phyloP scores from a whole-genome alignment of 2,329 filamentous ascomycete genomes.

The Metarhizium anisopliae region DNA sequence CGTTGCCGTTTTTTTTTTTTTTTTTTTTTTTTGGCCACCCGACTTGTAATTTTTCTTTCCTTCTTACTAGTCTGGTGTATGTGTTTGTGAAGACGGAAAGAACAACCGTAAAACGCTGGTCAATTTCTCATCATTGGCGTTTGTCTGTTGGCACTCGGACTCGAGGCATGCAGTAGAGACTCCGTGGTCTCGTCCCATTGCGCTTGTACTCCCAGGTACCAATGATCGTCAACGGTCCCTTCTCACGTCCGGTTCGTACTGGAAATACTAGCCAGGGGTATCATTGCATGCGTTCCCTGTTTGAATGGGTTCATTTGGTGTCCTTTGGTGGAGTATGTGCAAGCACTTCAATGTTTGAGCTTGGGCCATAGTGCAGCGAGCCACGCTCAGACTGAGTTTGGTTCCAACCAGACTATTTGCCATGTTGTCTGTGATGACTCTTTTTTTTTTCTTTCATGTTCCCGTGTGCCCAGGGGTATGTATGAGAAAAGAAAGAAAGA shows the following conservation, averaged over 20 bases:
- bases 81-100: too few species aligned
- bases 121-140: too few species aligned
- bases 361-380: neutral
- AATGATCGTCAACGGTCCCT: too few species aligned
- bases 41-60: too few species aligned
- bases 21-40: neutral
- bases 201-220: too few species aligned
- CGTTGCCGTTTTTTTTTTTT: neutral
- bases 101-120: too few species aligned
- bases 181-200: too few species aligned
- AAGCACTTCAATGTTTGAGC: neutral
- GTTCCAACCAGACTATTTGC: neutral
- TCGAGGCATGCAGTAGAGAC: too few species aligned
- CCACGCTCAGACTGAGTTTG: neutral
- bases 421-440: neutral
- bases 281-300: neutral
- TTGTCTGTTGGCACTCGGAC: too few species aligned
- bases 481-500: too few species aligned
- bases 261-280: neutral
- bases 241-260: neutral
- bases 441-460: too few species aligned
- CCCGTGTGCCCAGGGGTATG: too few species aligned
- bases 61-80: neutral
- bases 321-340: neutral
- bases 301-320: neutral